Evolutionary conservation across 768 basidiomycete species (phyloP).

Genomic region (Cyathus striatus): DNA sequence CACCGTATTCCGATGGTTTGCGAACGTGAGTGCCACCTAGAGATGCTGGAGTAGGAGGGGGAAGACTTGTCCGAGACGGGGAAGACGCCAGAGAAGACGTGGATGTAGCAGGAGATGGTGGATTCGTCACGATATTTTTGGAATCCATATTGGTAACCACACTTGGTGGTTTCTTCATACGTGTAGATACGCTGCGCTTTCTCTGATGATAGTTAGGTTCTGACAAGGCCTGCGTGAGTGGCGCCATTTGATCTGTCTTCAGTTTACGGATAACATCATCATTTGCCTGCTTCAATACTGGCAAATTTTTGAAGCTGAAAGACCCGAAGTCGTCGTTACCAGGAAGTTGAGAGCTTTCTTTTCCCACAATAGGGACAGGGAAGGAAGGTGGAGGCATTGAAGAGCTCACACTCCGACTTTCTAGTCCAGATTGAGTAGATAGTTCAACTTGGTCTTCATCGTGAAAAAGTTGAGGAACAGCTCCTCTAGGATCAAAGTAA

Average conservation of each 20-base stretch:
- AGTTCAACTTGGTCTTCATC: constrained; percentile 73
- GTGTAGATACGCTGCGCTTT: constrained; percentile 76
- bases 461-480: constrained; percentile 84
- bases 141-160: constrained; percentile 69
- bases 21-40: constrained; percentile 59
- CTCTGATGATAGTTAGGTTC: constrained; percentile 62
- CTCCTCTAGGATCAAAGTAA: constrained; percentile 97
- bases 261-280: constrained; percentile 97
- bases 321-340: constrained; percentile 91
- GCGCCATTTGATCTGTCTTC: constrained; percentile 83
- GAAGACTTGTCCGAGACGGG: constrained; percentile 70
- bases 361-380: constrained; percentile 33
- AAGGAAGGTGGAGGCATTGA: constrained; percentile 35
- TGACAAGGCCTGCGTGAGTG: constrained; percentile 67
- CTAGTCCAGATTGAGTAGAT: constrained; percentile 41
- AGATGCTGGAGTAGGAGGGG: constrained; percentile 68
- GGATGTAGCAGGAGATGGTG: constrained; percentile 89
- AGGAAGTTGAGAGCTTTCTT: constrained; percentile 44
- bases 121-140: constrained; percentile 61
- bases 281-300: constrained; percentile 94
- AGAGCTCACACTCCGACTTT: constrained; percentile 39
- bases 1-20: constrained; percentile 87
- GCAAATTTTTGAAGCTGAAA: constrained; percentile 97
- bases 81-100: constrained; percentile 90
- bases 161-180: constrained; percentile 76